Evolutionary conservation across 2,329 filamentous ascomycete species (phyloP), one percentile per base, ranked within the genome.

Genomic region (Cordyceps cateniannulata): DNA sequence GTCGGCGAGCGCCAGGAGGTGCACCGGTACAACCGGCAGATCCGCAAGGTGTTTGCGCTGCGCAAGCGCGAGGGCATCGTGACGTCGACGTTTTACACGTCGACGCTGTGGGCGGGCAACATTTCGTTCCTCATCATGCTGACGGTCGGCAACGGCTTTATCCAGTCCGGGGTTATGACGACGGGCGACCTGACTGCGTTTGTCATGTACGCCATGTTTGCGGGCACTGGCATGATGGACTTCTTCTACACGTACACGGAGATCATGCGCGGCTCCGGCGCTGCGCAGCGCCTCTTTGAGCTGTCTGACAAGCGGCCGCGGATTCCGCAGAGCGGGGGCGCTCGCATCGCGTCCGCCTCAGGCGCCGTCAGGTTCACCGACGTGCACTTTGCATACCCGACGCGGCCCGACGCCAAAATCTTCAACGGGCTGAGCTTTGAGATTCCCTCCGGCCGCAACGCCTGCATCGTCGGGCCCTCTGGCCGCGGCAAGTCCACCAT

Each of bases 401-500:
- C 95, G 0, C 83, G 96, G 16, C 95, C 96, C 18, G 93, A 92
- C 4, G 93, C 98, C 44, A 83, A 79, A 3, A 97, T 99, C 68
- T 99, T 99, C 79, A 88, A 91, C 65, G 86, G 91, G 24, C 80
- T 99, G 50, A 85, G 87, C 72, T 99, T 99, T 69, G 89, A 89
- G 68, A 97, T 99, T 59, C 91, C 93, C 0, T 90, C 93, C 50
- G 95, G 95, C 29, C 93, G 86, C 64, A 98, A 98, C 69, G 91
- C 99, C 27, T 96, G 93, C 60, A 95, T 99, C 65, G 96, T 99
- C 56, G 95, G 95, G 0, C 93, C 95, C 2, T 97, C 92, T 20
- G 95, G 95, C 63, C 93, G 95, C 63, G 95, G 95, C 63, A 99
- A 99, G 76, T 96, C 91, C 1, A 99, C 95, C 0, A 93, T 99